Percentiles rank a stretch among this genome's conserved stretches.
These are phyloP conservation scores for Puccinellia tenuiflora DNA, from an alignment of 176 grass and related monocot species.

Conservation along the genomic window DNA sequence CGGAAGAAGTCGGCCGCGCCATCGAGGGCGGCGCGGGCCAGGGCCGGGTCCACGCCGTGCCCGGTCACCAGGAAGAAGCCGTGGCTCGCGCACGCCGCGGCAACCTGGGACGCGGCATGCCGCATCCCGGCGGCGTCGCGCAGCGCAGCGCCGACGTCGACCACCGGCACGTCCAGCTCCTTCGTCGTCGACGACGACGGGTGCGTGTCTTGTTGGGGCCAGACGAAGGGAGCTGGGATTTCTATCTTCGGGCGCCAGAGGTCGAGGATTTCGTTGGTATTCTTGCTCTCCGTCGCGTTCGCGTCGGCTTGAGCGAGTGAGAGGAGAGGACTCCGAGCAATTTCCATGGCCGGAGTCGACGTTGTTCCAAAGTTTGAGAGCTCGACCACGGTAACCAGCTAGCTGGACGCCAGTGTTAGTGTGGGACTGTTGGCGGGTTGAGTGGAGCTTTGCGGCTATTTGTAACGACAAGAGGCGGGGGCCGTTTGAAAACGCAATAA, in stretches of 20 bases:
- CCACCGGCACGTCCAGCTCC: conserved; percentile 46
- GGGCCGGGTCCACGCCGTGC: conserved; percentile 38
- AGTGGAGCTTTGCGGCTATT: not conserved
- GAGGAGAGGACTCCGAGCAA: not conserved
- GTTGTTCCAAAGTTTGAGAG: not conserved
- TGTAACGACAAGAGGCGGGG: not conserved
- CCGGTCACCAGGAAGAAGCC: conserved; percentile 70
- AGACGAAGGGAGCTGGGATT: conserved; percentile 63
- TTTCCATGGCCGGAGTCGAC: not conserved
- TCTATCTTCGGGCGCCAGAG: conserved; percentile 31
- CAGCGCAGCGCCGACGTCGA: conserved; percentile 45
- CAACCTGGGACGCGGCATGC: conserved; percentile 16
- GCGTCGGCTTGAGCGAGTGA: not conserved
- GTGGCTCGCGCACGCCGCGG: conserved; percentile 46
- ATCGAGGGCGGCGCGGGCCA: conserved; percentile 38
- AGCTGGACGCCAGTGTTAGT: no score
- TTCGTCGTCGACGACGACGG: not conserved
- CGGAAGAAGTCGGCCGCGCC: conserved; percentile 49
- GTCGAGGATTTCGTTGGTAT: not conserved
- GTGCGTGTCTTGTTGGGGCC: conserved; percentile 29
- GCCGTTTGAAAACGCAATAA: not conserved
- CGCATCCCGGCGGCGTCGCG: conserved; percentile 16
- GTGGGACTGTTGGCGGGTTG: not conserved
- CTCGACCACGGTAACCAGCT: not conserved
- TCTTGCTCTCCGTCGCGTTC: not conserved